Percentiles rank a stretch among this genome's conserved stretches.
Evolutionary conservation across 768 basidiomycete species (phyloP).

Genomic region (Phanerochaete sordida): DNA sequence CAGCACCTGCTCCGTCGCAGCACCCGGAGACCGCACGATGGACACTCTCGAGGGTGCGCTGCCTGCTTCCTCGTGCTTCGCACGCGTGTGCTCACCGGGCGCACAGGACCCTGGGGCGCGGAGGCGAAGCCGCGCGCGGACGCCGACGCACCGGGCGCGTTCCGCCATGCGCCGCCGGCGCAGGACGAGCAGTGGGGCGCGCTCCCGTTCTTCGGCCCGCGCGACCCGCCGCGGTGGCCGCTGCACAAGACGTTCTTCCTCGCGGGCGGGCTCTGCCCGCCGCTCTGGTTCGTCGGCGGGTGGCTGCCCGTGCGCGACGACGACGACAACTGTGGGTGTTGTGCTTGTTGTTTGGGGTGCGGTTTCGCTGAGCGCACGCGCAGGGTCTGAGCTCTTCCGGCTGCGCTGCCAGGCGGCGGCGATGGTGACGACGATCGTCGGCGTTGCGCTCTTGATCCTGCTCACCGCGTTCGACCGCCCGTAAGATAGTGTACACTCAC

Average conservation of each 20-base stretch:
- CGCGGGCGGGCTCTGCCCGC: slow-evolving; percentile 16
- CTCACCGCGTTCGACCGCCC: slow-evolving; percentile 14
- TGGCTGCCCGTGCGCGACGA: slow-evolving; percentile 8
- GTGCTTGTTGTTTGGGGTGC: too few species aligned
- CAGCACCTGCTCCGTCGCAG: too few species aligned
- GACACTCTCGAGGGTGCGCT: too few species aligned
- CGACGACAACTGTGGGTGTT: slow-evolving; percentile 17
- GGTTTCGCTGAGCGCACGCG: not conserved
- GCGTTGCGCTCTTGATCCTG: slow-evolving; percentile 13
- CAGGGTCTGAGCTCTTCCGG: slow-evolving; percentile 19
- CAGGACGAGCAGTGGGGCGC: not conserved
- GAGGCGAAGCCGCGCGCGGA: not conserved
- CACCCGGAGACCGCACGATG: too few species aligned
- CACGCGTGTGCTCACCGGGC: too few species aligned
- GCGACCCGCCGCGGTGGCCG: slow-evolving; percentile 14
- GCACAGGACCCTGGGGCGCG: not conserved
- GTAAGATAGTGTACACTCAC: slow-evolving; percentile 8
- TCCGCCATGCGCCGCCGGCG: not conserved
- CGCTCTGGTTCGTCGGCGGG: slow-evolving; percentile 17
- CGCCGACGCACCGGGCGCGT: not conserved
- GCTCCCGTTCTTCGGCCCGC: slow-evolving; percentile 10
- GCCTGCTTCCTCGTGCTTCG: too few species aligned
- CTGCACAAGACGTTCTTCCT: slow-evolving; percentile 15
- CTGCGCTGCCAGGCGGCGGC: slow-evolving; percentile 16
- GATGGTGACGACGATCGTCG: slow-evolving; percentile 14